These are phyloP conservation scores for Aspergillus intermedius DNA, from an alignment of 2,329 filamentous ascomycete genomes.

Conservation along the genomic window DNA sequence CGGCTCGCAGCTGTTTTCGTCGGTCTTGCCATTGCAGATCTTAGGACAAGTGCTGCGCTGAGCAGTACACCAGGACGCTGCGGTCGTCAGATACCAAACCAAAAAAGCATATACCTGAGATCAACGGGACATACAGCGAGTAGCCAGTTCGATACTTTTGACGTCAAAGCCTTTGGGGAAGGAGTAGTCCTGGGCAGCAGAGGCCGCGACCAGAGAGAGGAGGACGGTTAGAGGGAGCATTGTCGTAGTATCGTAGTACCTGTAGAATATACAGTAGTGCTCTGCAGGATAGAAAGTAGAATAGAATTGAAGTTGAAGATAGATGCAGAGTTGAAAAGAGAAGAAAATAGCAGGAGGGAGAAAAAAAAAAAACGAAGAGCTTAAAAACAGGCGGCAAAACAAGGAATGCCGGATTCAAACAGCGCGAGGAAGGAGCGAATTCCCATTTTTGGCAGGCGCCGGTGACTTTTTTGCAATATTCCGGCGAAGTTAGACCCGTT, in stretches of 20 bases:
- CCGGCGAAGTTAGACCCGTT: too few species aligned
- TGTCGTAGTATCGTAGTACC: slow-evolving; percentile 17
- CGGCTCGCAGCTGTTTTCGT: slow-evolving; percentile 49
- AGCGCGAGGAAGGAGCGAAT: background rate
- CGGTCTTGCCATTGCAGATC: slow-evolving; percentile 49
- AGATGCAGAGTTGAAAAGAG: background rate
- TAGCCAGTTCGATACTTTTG: slow-evolving; percentile 27
- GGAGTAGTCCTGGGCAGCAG: slow-evolving; percentile 40
- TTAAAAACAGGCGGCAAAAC: background rate
- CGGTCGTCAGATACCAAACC: background rate
- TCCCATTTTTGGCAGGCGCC: too few species aligned
- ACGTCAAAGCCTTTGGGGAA: slow-evolving; percentile 39
- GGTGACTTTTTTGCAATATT: too few species aligned
- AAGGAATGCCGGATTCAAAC: slow-evolving; percentile 1
- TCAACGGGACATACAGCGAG: slow-evolving; percentile 3
- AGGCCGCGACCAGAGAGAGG: slow-evolving; percentile 42
- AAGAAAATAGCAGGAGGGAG: background rate
- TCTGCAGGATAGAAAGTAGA: background rate
- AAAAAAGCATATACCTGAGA: background rate
- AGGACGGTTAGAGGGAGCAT: slow-evolving; percentile 46
- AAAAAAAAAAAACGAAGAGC: slow-evolving; percentile 1
- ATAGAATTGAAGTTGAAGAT: background rate
- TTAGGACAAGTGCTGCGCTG: slow-evolving; percentile 55
- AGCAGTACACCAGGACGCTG: slow-evolving; percentile 53
- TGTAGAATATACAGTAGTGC: background rate